These are phyloP conservation scores for Penicillium occitanis DNA, from an alignment of 2,329 filamentous ascomycete species.

Conservation along the genomic window DNA sequence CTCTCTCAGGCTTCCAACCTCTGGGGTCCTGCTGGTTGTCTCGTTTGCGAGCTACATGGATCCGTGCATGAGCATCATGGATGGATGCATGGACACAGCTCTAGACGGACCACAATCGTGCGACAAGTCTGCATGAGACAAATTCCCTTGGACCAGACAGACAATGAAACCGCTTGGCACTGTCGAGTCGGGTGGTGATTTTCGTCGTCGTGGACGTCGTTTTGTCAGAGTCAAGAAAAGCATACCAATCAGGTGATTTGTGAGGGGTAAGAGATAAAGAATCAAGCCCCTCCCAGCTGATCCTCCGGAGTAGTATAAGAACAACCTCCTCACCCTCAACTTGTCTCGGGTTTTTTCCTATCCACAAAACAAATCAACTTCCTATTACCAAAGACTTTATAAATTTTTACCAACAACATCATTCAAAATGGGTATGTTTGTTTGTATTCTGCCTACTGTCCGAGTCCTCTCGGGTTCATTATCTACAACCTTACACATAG, in stretches of 20 bases:
- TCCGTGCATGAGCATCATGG: not conserved
- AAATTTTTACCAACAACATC: conserved; percentile 2
- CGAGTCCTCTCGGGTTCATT: not conserved
- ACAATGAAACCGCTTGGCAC: conserved; percentile 6
- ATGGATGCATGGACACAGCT: not conserved
- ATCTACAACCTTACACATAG: not conserved
- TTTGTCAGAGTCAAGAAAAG: not conserved
- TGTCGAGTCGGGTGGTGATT: not conserved
- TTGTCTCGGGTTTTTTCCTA: not conserved
- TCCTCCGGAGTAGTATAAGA: not conserved
- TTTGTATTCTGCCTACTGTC: not conserved
- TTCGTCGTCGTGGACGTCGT: not conserved
- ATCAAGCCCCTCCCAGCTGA: not conserved
- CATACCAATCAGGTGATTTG: conserved; percentile 11
- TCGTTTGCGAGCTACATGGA: not conserved
- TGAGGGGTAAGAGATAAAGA: conserved; percentile 13
- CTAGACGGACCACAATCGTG: conserved; percentile 6
- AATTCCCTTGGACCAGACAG: not conserved
- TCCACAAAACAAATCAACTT: conserved; percentile 2
- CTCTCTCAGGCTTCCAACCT: not conserved
- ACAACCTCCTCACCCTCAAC: not conserved
- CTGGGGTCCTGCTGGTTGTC: not conserved
- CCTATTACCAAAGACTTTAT: not conserved
- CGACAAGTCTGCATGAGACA: conserved; percentile 1
- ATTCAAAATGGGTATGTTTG: conserved; percentile 13